phyloP scores from a whole-genome alignment of 2,329 filamentous ascomycete genomes.

The Pseudogymnoascus sp. region DNA sequence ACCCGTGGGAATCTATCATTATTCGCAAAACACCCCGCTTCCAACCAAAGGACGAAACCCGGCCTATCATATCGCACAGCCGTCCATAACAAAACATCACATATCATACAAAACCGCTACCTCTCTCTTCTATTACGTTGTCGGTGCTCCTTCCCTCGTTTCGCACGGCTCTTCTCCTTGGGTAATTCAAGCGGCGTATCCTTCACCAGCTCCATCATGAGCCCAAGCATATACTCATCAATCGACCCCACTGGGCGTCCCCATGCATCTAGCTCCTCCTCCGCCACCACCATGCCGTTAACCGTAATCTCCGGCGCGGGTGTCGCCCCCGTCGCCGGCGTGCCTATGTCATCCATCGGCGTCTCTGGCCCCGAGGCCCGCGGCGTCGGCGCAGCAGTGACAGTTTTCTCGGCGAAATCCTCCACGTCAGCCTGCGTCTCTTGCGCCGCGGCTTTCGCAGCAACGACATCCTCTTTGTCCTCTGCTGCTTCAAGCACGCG shows the following conservation, averaged over 20 bases:
- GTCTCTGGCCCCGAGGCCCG: slow-evolving; percentile 20
- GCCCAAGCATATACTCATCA: slow-evolving; percentile 67
- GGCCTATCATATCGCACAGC: slow-evolving; percentile 3
- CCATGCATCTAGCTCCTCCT: slow-evolving; percentile 51
- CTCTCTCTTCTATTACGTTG: not conserved
- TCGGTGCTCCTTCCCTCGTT: slow-evolving; percentile 32
- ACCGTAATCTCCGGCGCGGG: slow-evolving; percentile 14
- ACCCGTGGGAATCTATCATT: not conserved
- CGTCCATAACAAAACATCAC: not conserved
- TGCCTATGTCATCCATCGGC: slow-evolving; percentile 27
- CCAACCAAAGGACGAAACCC: not conserved
- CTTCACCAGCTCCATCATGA: slow-evolving; percentile 56
- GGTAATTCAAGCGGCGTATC: slow-evolving; percentile 54
- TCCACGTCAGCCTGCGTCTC: slow-evolving; percentile 81
- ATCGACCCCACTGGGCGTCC: slow-evolving; percentile 52
- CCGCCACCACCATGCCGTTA: slow-evolving; percentile 13
- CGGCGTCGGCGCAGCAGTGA: slow-evolving; percentile 24
- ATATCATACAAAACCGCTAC: not conserved
- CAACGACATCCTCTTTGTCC: slow-evolving; percentile 83
- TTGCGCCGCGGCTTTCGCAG: slow-evolving; percentile 78
- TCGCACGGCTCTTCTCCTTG: slow-evolving; percentile 56
- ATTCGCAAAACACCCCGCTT: not conserved
- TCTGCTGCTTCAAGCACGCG: slow-evolving; percentile 82
- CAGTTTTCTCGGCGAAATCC: slow-evolving; percentile 66
- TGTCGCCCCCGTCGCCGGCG: slow-evolving; percentile 35